Evolutionary conservation across 2,329 filamentous ascomycete genomes (phyloP).

Genomic region (Alternaria dauci): DNA sequence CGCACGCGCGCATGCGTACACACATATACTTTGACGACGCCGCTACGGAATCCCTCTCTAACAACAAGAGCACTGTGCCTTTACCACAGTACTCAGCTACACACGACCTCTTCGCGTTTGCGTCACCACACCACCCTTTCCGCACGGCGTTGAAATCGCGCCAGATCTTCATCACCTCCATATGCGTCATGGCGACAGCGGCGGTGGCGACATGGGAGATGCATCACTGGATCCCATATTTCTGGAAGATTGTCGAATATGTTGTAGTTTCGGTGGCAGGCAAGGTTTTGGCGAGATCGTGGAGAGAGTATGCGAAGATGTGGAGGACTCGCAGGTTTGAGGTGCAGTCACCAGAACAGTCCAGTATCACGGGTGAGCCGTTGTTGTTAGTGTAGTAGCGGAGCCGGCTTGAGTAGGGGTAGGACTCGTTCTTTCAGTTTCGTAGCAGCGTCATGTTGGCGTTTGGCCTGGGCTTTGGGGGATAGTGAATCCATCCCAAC

Average conservation of each 20-base stretch:
- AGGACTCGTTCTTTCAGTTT: background rate
- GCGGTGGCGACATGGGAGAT: background rate
- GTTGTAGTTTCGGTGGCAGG: background rate
- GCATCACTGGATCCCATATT: background rate
- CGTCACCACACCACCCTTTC: background rate
- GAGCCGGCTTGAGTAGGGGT: background rate
- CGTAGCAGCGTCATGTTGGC: background rate
- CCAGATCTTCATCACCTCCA: background rate
- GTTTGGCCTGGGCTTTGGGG: background rate
- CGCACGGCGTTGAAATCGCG: background rate
- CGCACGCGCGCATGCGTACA: background rate
- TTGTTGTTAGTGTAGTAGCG: background rate
- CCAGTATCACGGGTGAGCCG: background rate
- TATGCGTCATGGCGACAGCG: background rate
- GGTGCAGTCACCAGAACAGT: background rate
- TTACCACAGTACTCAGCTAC: background rate
- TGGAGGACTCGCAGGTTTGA: background rate
- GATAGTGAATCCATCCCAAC: background rate
- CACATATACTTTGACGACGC: background rate
- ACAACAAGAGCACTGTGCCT: background rate
- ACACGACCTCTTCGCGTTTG: conserved; percentile 1
- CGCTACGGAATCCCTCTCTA: background rate
- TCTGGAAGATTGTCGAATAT: background rate
- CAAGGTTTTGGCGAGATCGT: background rate
- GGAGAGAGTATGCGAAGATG: background rate